Evolutionary conservation across 2,329 filamentous ascomycete genomes (phyloP).

Genomic region (Clonostachys byssicola): DNA sequence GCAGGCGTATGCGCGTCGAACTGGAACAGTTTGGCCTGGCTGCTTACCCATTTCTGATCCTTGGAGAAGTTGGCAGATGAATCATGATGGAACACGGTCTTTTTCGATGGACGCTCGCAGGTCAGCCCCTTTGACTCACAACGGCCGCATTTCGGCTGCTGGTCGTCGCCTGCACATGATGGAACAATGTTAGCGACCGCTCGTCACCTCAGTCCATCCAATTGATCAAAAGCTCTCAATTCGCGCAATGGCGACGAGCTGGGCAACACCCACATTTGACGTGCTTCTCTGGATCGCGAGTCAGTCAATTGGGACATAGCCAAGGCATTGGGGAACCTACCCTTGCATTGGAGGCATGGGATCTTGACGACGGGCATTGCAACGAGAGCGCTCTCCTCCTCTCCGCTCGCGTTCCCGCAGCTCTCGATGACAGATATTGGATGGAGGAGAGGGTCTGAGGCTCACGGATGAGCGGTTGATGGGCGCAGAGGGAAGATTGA

Average conservation of each 20-base stretch:
- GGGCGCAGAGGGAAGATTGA: too few species aligned
- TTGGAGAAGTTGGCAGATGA: conserved; percentile 22
- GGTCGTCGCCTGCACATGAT: conserved; percentile 25
- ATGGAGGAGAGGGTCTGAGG: too few species aligned
- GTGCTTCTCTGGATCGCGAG: conserved; percentile 10
- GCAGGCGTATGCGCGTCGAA: not conserved
- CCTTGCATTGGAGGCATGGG: too few species aligned
- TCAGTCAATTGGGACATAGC: too few species aligned
- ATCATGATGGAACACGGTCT: conserved; percentile 29
- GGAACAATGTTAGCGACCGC: not conserved
- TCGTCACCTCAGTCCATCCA: not conserved
- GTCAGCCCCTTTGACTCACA: conserved; percentile 23
- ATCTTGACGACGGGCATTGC: too few species aligned
- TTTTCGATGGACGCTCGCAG: conserved; percentile 24
- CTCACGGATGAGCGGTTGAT: too few species aligned
- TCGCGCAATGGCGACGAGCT: not conserved
- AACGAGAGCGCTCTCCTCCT: too few species aligned
- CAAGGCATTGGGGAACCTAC: too few species aligned
- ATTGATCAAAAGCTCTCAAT: not conserved
- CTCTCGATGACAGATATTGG: too few species aligned
- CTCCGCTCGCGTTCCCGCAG: too few species aligned
- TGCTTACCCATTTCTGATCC: conserved; percentile 29
- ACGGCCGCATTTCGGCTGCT: conserved; percentile 25
- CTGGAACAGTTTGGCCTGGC: conserved; percentile 13
- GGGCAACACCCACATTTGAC: conserved; percentile 11